Base-by-base conservation (phyloP, 176 grass and related monocot species). In the Avena insularis region DNA sequence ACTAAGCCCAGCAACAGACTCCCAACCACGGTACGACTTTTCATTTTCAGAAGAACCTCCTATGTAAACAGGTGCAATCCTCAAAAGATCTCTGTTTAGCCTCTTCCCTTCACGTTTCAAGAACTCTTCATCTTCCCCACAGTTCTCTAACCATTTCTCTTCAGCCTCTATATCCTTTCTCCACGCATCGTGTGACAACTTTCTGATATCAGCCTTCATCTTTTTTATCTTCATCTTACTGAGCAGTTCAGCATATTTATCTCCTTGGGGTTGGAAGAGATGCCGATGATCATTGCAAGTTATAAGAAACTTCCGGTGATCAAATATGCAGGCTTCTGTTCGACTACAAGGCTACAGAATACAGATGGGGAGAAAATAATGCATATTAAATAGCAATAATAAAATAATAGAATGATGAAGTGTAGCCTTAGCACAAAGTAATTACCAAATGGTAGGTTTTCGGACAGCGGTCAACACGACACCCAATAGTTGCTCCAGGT, bases 391-490 rank as follows among this genome's bases (percentile, higher is more conserved):
- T 38, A 64, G 17, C 11, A 86, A 71, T 15, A 63, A 65, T 43
- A 57, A 21, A 78, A 69, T 23, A 54, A 73, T 45, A 59, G 25
- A 79, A 76, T 77, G 9, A 35, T 64, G 66, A 78, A 20, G 16
- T 47, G 50, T 77, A 23, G 48, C n/a, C 62, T 74, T 35, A 79
- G 73, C 79, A 85, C 21, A 68, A 79, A 63, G 73, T 49, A 29
- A 89, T 84, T 89, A 99, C 97, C 97, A 99, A 90, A 93, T 99
- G 97, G 82, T 96, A 99, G 21, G 97, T 99, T 87, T 98, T 99
- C 0, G 89, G 90, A 78, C 94, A 99, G 40, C 94, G 90, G 90
- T 99, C 97, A 75, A 96, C 94, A 74, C 92, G 92, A 67, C 97
- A 99, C 50, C 97, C 97, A 15, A 99, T 96, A 73, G 97, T 99